Conservation (phyloP, 257 asterid species). For the Cruciata laevipes region DNA sequence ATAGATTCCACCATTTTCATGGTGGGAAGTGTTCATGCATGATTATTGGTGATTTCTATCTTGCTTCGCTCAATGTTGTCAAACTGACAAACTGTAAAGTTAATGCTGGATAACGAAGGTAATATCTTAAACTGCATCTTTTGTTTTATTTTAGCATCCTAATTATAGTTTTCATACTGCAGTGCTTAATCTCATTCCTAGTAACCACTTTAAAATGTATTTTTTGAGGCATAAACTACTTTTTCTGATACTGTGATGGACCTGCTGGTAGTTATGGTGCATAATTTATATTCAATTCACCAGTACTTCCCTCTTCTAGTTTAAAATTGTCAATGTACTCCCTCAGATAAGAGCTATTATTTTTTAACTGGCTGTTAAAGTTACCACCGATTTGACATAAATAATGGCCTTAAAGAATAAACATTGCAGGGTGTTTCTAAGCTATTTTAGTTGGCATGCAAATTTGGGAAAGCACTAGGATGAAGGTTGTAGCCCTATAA, state of each 20-base stretch:
- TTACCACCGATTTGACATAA: neutral
- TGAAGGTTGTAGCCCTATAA: neutral
- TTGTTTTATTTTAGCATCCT: neutral
- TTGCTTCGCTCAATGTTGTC: neutral
- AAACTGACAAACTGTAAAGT: neutral
- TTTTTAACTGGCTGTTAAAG: slow-evolving; percentile 1
- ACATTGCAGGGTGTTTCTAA: neutral
- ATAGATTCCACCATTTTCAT: slow-evolving; percentile 78
- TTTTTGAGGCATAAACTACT: neutral
- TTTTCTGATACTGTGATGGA: too few relatives aligned
- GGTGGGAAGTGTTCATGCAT: slow-evolving; percentile 73
- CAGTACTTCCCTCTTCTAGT: neutral
- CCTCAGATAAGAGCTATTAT: neutral
- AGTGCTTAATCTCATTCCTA: neutral
- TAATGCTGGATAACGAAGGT: neutral
- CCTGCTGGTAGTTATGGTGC: slow-evolving; percentile 2
- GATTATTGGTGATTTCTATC: slow-evolving; percentile 66
- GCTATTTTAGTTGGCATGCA: neutral
- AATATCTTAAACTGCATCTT: neutral
- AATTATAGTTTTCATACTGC: neutral
- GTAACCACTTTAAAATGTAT: neutral
- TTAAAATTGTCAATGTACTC: neutral
- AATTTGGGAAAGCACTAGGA: neutral
- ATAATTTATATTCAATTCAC: neutral
- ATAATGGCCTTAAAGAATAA: neutral